Percentiles rank a stretch among this genome's conserved stretches.
Conservation (phyloP, 305 asterid genomes). For the Vinca major region DNA sequence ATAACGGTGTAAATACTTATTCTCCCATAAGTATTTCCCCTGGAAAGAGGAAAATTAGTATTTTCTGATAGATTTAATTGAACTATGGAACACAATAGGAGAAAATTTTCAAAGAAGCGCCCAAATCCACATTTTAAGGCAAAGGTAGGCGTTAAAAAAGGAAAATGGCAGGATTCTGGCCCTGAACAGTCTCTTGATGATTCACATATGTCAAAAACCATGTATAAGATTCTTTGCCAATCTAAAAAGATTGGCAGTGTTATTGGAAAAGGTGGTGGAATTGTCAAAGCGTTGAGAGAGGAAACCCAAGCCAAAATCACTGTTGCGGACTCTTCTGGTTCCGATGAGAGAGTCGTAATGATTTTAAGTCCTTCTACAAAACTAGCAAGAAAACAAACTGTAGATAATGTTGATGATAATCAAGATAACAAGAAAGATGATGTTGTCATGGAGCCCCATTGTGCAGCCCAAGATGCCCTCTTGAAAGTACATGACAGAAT, state of each 20-base stretch:
- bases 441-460: conserved; percentile 38
- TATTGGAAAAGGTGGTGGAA: conserved; percentile 77
- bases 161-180: conserved; percentile 34
- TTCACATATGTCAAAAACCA: conserved; percentile 41
- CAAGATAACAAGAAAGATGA: conserved; percentile 20
- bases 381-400: conserved; percentile 29
- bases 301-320: conserved; percentile 78
- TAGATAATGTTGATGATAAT: conserved; percentile 19
- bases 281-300: conserved; percentile 67
- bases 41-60: neutral
- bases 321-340: conserved; percentile 64
- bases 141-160: conserved; percentile 42
- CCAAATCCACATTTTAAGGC: conserved; percentile 54
- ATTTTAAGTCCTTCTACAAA: conserved; percentile 54
- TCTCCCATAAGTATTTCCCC: neutral
- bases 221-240: conserved; percentile 57
- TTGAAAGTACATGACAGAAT: conserved; percentile 69
- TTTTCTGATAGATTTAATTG: conserved; percentile 6
- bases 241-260: conserved; percentile 70
- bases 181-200: conserved; percentile 34
- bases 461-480: conserved; percentile 86
- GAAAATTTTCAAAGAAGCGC: conserved; percentile 32
- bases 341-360: conserved; percentile 60
- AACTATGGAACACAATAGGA: conserved; percentile 53
- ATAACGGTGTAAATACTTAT: neutral